phyloP scores from a whole-genome alignment of 371 early-diverging fungal genomes.

The Umbelopsis sp. region DNA sequence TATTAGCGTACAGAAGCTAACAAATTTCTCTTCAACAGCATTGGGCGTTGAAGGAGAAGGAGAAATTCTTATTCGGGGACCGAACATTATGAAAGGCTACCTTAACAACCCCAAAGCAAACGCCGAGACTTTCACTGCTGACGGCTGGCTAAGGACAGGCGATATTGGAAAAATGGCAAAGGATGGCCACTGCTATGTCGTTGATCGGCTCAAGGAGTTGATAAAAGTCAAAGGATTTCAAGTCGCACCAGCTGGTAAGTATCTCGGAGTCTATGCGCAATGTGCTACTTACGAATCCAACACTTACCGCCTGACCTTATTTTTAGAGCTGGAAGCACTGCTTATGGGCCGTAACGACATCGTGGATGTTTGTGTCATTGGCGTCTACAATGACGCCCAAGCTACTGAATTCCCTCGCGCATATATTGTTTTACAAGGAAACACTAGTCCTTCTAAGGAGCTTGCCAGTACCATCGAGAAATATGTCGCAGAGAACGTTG shows the following conservation, averaged over 20 bases:
- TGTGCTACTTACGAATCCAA: background rate
- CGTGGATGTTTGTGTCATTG: slow-evolving; percentile 78
- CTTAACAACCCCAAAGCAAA: slow-evolving; percentile 73
- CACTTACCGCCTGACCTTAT: slow-evolving; percentile 41
- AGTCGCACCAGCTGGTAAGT: slow-evolving; percentile 55
- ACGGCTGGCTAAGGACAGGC: slow-evolving; percentile 84
- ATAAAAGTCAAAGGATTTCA: slow-evolving; percentile 81
- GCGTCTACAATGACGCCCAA: slow-evolving; percentile 58
- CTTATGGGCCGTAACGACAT: slow-evolving; percentile 72
- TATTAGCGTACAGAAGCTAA: slow-evolving; percentile 15
- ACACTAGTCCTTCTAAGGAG: slow-evolving; percentile 18
- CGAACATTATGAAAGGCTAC: slow-evolving; percentile 80
- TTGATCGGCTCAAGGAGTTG: slow-evolving; percentile 78
- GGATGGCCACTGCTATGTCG: slow-evolving; percentile 60
- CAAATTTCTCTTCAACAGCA: slow-evolving; percentile 23
- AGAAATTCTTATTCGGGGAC: slow-evolving; percentile 67
- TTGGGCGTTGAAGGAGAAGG: slow-evolving; percentile 62
- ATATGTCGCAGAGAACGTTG: slow-evolving; percentile 66
- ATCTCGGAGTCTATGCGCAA: background rate
- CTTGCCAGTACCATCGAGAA: slow-evolving; percentile 54
- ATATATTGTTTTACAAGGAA: slow-evolving; percentile 64
- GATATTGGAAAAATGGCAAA: slow-evolving; percentile 70
- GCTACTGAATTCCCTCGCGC: slow-evolving; percentile 86
- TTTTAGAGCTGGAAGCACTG: slow-evolving; percentile 82
- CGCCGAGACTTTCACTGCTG: slow-evolving; percentile 59